Base-by-base conservation (phyloP, 805 yeast genomes). In the Ogataea saltuana region DNA sequence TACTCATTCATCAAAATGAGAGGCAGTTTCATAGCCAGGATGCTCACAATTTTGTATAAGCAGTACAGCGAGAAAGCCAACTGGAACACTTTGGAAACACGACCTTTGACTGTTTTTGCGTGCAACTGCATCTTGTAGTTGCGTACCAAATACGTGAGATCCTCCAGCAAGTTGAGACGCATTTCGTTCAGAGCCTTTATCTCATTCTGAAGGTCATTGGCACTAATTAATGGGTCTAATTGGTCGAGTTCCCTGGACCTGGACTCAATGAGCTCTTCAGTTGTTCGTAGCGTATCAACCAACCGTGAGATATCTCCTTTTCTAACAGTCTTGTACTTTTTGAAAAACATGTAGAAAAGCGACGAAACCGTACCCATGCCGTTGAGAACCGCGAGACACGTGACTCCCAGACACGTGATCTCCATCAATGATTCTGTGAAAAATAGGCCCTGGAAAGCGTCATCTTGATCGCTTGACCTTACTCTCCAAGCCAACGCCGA, bases 311-410 rank as follows among this genome's bases (percentile, higher is more conserved):
- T 40, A 29, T 69, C 74, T 7, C 27, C 21, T 38, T 68, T 69
- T 4, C 56, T 58, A 3, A 70, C 55, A 3, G 28, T 13, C 38
- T 42, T 51, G 18, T 29, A 33, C 32, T 51, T 58, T 36, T 58
- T 56, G 33, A 55, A 32, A 36, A 49, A 56, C 7, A 51, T 45
- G 33, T 58, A 56, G 41, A 51, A 68, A 7, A 78, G 71, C 0
- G 78, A 73, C 31, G 77, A 68, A 11, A 72, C 59, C 6, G 77
- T 71, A 1, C 81, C 82, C 32, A 76, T 67, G 2, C 82, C 82
- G 9, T 78, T 75, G 15, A 77, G 59, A 1, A 73, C 49, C 0
- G 80, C 76, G 40, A 77, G 65, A 39, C 73, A 67, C n/a, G 76
- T 64, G 22, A 77, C 70, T 0, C 83, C 83, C 20, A 73, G 62